Base-by-base conservation (phyloP, 345 rosid species). In the Gossypium sturtianum region DNA sequence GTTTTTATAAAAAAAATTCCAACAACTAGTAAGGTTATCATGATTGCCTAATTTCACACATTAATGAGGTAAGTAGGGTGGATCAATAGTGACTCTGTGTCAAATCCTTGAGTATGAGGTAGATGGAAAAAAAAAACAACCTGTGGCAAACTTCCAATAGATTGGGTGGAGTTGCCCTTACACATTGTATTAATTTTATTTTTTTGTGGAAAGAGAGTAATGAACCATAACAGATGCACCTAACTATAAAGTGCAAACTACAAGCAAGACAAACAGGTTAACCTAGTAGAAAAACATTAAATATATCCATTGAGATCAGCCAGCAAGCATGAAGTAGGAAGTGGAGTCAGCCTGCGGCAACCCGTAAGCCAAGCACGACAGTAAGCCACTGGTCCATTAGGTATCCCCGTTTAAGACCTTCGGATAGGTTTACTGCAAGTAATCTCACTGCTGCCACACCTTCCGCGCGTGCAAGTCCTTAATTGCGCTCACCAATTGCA, bases 401-500 rank as follows among this genome's bases (percentile, higher is more conserved):
- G 66, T 66, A 47, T 38, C 10, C 15, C 34, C 47, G 60, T 27
- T 25, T 72, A 23, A 76, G 59, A n/a, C 34, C 51, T 43, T 71
- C 53, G 22, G 60, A 11, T 71, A 19, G 27, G 53, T 20, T 49
- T 45, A 45, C 56, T 67, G 71, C 8, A 47, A 79, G 76, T 29
- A 70, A 73, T 23, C 72, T 48, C 62, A 47, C 52, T 58, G 23
- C n/a, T 56, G 13, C 60, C 23, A 56, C 41, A 8, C 13, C 60
- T 7, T 56, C 27, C 10, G 60, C 60, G 60, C 27, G 12, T 56
- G 60, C 56, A 19, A 19, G 60, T 44, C 68, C 73, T 67, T 73
- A 67, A 78, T 78, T 73, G 34, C 77, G 12, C 17, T 53, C 48
- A 52, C 70, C n/a, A 77, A 29, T 45, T 71, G 65, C 17, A 10